These are phyloP conservation scores for Amanita molliuscula DNA, from an alignment of 768 basidiomycete genomes.

Conservation along the genomic window DNA sequence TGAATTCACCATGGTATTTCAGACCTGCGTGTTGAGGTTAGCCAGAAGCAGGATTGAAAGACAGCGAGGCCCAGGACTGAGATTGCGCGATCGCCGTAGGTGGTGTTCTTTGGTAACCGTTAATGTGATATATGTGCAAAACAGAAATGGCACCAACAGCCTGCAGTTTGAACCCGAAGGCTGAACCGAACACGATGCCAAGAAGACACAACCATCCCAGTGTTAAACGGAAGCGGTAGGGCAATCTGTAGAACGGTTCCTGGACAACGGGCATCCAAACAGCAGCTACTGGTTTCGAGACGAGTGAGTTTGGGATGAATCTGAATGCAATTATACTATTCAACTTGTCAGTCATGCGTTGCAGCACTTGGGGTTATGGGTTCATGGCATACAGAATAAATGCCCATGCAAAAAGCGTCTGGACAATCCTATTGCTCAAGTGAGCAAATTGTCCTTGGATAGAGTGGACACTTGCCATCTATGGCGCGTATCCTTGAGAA, in stretches of 20 bases:
- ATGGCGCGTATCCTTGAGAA: conserved; percentile 59
- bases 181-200: conserved; percentile 75
- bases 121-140: conserved; percentile 9
- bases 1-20: conserved; percentile 58
- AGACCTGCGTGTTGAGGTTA: conserved; percentile 50
- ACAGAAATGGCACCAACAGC: conserved; percentile 26
- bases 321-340: conserved; percentile 69
- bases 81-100: conserved; percentile 74
- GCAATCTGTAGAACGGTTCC: conserved; percentile 53
- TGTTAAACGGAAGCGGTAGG: conserved; percentile 41
- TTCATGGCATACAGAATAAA: conserved; percentile 50
- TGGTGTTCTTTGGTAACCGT: conserved; percentile 24
- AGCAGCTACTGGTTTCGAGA: conserved; percentile 61
- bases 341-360: conserved; percentile 1
- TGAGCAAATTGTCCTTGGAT: neutral
- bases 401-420: conserved; percentile 76
- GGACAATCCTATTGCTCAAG: conserved; percentile 49
- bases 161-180: conserved; percentile 67
- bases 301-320: conserved; percentile 64
- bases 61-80: conserved; percentile 71
- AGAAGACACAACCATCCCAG: conserved; percentile 73
- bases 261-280: conserved; percentile 61
- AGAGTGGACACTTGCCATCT: conserved; percentile 45
- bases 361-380: neutral
- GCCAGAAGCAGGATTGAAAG: conserved; percentile 71